Evolutionary conservation across 2,329 filamentous ascomycete species (phyloP), one percentile per base, ranked within the genome.

Genomic region (Talaromyces sp.): DNA sequence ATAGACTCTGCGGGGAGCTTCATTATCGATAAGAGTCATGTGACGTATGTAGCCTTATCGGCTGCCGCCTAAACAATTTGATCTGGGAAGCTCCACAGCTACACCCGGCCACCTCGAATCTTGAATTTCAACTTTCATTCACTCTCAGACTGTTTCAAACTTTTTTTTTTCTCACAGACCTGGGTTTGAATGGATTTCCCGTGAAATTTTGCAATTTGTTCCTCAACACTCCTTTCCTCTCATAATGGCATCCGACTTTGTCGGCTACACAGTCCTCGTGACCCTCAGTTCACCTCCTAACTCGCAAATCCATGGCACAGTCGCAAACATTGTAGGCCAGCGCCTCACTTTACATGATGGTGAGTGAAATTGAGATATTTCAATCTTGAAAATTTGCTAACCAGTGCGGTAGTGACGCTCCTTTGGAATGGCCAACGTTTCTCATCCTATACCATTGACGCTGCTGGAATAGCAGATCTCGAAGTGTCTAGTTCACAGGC

Each of bases 191-290:
- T 22, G n/a, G 11, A 22, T 24, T 22, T 16, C 33, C 7, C n/a
- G 14, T 52, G 3, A 16, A 1, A 14, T 24, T 6, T 24, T 19
- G n/a, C 10, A 56, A 9, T 10, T 22, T 39, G 3, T 3, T 9
- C 2, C 10, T 3, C 52, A 16, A 22, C 2, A 54, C 2, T 37
- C 3, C 7, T 39, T 10, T 22, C n/a, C 10, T 7, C 62, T 67
- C 68, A 78, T 66, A 70, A 90, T 90, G 88, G 87, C 88, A 58
- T 82, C 83, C 66, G 83, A 87, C 73, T 92, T 94, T 75, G 87
- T 92, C 72, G 91, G 91, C 67, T 85, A 91, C 76, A 87, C 89
- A 66, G 91, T 95, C 78, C 81, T 87, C 66, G 88, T 95, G 72
- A 89, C 88, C 41, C 83, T 95, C 68, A 85, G 84, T 71, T 82